Evolutionary conservation across 2,329 filamentous ascomycete species (phyloP).

Genomic region (Hysterium pulicare): DNA sequence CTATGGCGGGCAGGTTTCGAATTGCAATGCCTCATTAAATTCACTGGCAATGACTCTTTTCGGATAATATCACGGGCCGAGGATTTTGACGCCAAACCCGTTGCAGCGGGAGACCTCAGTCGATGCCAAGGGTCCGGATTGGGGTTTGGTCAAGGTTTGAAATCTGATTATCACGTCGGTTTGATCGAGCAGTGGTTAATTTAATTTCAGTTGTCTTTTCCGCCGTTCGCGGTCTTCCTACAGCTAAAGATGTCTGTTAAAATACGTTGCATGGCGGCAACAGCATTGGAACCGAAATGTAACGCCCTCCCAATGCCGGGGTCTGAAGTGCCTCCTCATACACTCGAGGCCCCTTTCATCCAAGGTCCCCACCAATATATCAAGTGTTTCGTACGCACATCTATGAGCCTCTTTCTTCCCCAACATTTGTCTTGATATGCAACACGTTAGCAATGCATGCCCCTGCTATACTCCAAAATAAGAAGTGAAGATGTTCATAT

Average conservation of each 20-base stretch:
- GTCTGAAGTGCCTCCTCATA: too few species aligned
- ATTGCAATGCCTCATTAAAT: neutral
- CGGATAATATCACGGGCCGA: neutral
- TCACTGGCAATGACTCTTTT: neutral
- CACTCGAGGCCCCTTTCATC: too few species aligned
- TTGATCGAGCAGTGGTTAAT: neutral
- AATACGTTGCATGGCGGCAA: neutral
- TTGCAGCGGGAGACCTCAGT: neutral
- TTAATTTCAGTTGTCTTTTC: neutral
- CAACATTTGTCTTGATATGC: too few species aligned
- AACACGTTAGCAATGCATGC: too few species aligned
- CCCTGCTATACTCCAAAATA: too few species aligned
- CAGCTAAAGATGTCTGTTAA: neutral
- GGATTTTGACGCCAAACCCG: neutral
- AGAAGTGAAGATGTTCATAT: neutral
- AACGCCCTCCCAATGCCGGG: slow-evolving; percentile 2
- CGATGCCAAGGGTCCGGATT: neutral
- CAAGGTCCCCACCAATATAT: too few species aligned
- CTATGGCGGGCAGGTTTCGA: neutral
- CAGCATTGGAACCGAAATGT: neutral
- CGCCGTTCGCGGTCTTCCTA: neutral
- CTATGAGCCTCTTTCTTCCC: too few species aligned
- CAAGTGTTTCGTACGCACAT: too few species aligned
- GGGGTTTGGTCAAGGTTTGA: neutral
- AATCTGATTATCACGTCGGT: neutral